A percentile compares a stretch with the other conserved stretches of the same genome.
phyloP scores from a whole-genome alignment of 192 early-diverging fungal genomes.

The Umbelopsis sp. region DNA sequence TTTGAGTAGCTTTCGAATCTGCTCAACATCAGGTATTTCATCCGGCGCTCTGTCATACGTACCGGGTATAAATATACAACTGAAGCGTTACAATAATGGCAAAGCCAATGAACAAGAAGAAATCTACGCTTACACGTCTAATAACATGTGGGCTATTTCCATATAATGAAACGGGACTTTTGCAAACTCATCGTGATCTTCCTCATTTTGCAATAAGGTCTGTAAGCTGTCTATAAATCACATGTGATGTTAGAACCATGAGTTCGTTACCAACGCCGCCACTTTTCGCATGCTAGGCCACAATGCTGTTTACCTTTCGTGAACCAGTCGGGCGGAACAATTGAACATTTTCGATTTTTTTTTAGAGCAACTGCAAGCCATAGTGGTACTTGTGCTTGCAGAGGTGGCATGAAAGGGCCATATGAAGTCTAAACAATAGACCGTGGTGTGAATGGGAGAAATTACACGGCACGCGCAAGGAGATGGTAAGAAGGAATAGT shows the following conservation, averaged over 20 bases:
- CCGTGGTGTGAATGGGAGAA: not conserved
- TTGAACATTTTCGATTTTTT: slow-evolving; percentile 77
- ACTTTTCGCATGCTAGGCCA: not conserved
- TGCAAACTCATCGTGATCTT: slow-evolving; percentile 61
- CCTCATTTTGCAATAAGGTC: slow-evolving; percentile 68
- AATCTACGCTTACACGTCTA: slow-evolving; percentile 62
- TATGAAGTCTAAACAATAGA: slow-evolving; percentile 56
- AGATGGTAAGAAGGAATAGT: not conserved
- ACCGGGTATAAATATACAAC: not conserved
- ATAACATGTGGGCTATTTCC: slow-evolving; percentile 78
- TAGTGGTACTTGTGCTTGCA: slow-evolving; percentile 72
- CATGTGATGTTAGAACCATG: not conserved
- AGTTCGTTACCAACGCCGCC: not conserved
- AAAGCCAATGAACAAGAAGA: slow-evolving; percentile 12
- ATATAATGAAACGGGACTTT: slow-evolving; percentile 78
- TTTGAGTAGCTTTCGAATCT: slow-evolving; percentile 74
- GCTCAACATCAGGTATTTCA: slow-evolving; percentile 77
- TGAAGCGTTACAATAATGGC: not conserved
- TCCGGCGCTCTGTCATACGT: slow-evolving; percentile 65
- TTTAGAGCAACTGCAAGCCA: slow-evolving; percentile 90
- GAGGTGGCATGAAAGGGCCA: slow-evolving; percentile 83
- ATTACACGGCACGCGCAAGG: not conserved
- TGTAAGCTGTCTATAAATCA: slow-evolving; percentile 63
- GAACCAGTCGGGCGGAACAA: slow-evolving; percentile 83
- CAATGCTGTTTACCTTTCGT: slow-evolving; percentile 53